Base-by-base conservation (phyloP, 139 green algal species). In the Haematococcus sp. region DNA sequence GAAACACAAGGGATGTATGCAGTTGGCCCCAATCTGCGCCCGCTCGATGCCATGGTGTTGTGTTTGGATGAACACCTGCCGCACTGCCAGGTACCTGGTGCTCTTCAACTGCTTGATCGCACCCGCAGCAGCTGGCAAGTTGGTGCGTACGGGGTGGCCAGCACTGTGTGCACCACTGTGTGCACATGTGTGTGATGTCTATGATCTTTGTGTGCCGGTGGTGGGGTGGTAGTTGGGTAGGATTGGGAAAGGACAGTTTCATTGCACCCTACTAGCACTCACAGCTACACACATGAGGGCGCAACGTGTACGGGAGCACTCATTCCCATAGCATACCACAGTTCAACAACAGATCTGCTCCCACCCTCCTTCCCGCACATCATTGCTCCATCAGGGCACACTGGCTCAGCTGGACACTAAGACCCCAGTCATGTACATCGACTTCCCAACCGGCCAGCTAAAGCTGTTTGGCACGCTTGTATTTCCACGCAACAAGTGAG, bases 371-470 rank as follows among this genome's bases (percentile, higher is more conserved):
- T 34, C 4, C 27, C 35, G 61, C 3, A 28, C 9, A 31, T 51
- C 7, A 30, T 31, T n/a, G 19, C 16, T 66, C 16, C 34, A 20
- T 16, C 81, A 93, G 89, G 91, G 93, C 28, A 88, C 81, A 7
- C 83, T 98, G 31, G 73, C 86, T 0, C 46, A 89, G 22, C 88
- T 98, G 66, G 90, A 98, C 86, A 87, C 69, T 27, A 81, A 83
- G 44, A 92, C 93, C 70, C 93, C 93, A 0, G 83, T 96, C 43
- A 75, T 97, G 82, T 96, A 97, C 81, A 70, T 98, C 9, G 86
- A 97, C 67, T 96, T 96, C 73, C 88, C 88, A 0, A 58, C 76
- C 0, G 92, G 92, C 0, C 80, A 88, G 7, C 79, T 96, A 22
- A 94, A 95, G 80, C 80, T 97, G 56, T 77, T 84, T 35, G 93